Evolutionary conservation across 2,329 filamentous ascomycete genomes (phyloP).

Genomic region (Venturia aucupariae): DNA sequence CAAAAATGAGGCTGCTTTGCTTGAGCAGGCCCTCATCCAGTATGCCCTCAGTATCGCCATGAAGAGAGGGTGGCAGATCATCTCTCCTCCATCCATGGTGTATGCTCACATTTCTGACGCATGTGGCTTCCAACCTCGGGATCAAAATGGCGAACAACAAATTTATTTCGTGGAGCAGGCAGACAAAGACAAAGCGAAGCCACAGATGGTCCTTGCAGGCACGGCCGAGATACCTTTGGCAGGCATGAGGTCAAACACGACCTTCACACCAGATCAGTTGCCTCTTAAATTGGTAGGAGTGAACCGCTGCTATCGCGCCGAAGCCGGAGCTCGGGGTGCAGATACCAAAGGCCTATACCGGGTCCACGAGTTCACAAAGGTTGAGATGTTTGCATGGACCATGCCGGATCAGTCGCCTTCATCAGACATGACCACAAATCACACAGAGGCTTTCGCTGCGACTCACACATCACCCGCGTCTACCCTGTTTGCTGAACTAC

Average conservation of each 20-base stretch:
- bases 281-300: slow-evolving; percentile 74
- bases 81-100: slow-evolving; percentile 80
- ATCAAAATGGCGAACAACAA: slow-evolving; percentile 84
- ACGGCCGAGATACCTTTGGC: slow-evolving; percentile 95
- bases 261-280: slow-evolving; percentile 54
- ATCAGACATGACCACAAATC: not conserved
- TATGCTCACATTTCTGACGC: slow-evolving; percentile 85
- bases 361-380: slow-evolving; percentile 97
- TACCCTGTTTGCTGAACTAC: slow-evolving; percentile 71
- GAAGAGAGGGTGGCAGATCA: slow-evolving; percentile 65
- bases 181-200: slow-evolving; percentile 50
- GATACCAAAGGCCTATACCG: slow-evolving; percentile 93
- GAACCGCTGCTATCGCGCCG: slow-evolving; percentile 89
- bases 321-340: slow-evolving; percentile 80
- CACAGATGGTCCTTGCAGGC: slow-evolving; percentile 67
- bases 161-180: slow-evolving; percentile 70
- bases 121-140: slow-evolving; percentile 90
- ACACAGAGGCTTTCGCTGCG: slow-evolving; percentile 18
- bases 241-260: slow-evolving; percentile 71
- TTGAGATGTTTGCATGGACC: slow-evolving; percentile 95
- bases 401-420: slow-evolving; percentile 37
- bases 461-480: slow-evolving; percentile 34
- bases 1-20: slow-evolving; percentile 76
- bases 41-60: slow-evolving; percentile 71
- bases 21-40: slow-evolving; percentile 90